A percentile compares a stretch with the other conserved stretches of the same genome.
Evolutionary conservation across 1,139 yeast genomes (phyloP).

Genomic region (Oligophagozyma castellii): DNA sequence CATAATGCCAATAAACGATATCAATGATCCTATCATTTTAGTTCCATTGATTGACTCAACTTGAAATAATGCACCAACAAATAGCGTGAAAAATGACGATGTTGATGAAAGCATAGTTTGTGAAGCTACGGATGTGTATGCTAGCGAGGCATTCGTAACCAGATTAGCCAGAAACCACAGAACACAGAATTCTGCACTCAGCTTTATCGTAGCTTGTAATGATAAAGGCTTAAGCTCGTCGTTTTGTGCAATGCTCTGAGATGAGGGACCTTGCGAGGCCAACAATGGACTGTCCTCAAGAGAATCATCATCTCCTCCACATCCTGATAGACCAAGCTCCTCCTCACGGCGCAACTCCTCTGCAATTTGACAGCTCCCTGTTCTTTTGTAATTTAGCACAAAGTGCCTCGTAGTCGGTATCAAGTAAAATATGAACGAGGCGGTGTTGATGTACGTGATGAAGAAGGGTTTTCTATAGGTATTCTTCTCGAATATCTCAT

Average conservation of each 20-base stretch:
- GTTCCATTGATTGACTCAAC: constrained; percentile 54
- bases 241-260: constrained; percentile 2
- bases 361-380: constrained; percentile 20
- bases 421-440: constrained; percentile 66
- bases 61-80: constrained; percentile 62
- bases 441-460: constrained; percentile 82
- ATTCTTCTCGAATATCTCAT: constrained; percentile 53
- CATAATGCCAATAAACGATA: constrained; percentile 63
- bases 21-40: constrained; percentile 54
- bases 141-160: constrained; percentile 73
- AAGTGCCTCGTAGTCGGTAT: constrained; percentile 40
- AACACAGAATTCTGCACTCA: constrained; percentile 70
- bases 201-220: constrained; percentile 34
- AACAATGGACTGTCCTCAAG: constrained; percentile 1
- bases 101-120: constrained; percentile 89
- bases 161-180: constrained; percentile 87
- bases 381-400: constrained; percentile 15
- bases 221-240: constrained; percentile 15
- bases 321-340: too few relatives aligned
- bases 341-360: constrained; percentile 17
- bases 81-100: constrained; percentile 78
- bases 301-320: constrained; percentile 10
- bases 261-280: not conserved
- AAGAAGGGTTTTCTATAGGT: constrained; percentile 83
- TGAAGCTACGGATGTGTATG: constrained; percentile 83